Evolutionary conservation across 352 stramenopile genomes (phyloP).

Genomic region (Globisporangium cylindrosporum): DNA sequence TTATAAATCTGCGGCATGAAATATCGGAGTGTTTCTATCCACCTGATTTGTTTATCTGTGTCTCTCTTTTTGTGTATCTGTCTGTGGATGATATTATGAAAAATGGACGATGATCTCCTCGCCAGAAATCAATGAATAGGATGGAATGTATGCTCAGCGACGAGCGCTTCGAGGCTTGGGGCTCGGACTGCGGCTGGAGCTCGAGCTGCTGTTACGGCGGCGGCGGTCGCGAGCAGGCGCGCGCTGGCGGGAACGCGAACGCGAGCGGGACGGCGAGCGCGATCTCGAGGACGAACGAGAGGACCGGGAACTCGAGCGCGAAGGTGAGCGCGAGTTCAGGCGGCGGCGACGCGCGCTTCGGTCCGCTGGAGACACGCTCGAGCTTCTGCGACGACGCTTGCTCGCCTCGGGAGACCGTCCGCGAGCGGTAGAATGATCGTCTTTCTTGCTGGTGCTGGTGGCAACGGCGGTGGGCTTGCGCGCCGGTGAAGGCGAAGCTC

Average conservation of each 20-base stretch:
- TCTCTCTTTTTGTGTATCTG: neutral
- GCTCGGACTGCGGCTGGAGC: slow-evolving; percentile 27
- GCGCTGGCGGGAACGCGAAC: slow-evolving; percentile 23
- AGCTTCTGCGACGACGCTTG: slow-evolving; percentile 26
- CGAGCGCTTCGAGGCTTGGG: slow-evolving; percentile 12
- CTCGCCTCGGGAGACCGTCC: slow-evolving; percentile 2
- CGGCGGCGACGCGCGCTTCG: slow-evolving; percentile 24
- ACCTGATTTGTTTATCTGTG: neutral
- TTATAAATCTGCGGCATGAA: neutral
- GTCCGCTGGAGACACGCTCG: slow-evolving; percentile 21
- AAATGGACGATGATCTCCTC: neutral
- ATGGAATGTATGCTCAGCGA: slow-evolving; percentile 7
- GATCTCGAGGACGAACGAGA: slow-evolving; percentile 32
- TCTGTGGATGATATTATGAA: neutral
- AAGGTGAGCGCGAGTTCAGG: slow-evolving; percentile 21
- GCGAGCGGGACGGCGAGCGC: slow-evolving; percentile 24
- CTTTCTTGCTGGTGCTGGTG: slow-evolving; percentile 4
- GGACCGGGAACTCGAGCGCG: slow-evolving; percentile 4
- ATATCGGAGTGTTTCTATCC: neutral
- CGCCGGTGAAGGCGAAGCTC: neutral
- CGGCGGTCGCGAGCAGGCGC: slow-evolving; percentile 18
- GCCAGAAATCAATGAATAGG: neutral
- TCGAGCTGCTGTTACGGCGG: slow-evolving; percentile 24
- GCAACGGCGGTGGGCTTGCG: slow-evolving; percentile 7
- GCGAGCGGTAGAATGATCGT: slow-evolving; percentile 6